Base-by-base conservation (phyloP, 2,329 filamentous ascomycete species). In the Metarhizium anisopliae region DNA sequence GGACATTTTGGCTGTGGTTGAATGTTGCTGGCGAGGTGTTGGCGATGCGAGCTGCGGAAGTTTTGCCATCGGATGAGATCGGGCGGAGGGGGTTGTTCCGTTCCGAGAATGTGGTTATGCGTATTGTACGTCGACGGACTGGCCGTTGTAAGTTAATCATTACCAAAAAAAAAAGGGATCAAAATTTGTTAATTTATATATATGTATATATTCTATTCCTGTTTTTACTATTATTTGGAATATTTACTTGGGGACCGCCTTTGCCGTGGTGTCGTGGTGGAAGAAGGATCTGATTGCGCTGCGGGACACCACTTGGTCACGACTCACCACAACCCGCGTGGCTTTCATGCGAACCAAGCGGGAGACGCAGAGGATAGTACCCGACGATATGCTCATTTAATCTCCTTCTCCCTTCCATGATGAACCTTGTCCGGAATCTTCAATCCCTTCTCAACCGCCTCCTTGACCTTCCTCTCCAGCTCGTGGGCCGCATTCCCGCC, bases 401-500 rank as follows among this genome's bases (percentile, higher is more conserved):
- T 50, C 49, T 57, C 56, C 55, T 59, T 64, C 5, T 58, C 59
- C 50, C 57, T 42, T 36, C 62, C 62, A 30, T 67, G 67, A 59
- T 79, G 77, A 2, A 72, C 74, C 66, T 67, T 72, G n/a, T 70
- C 69, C 25, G 79, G 79, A 63, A 72, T 68, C 56, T 71, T 68
- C 61, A 82, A 62, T 2, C 73, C 76, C 25, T 67, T 70, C 53
- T 80, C 77, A 16, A 82, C 79, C 43, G 73, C 74, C 59, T 73
- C 70, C 58, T 67, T 62, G 16, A 76, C 70, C 66, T 68, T 70
- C 56, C 65, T 69, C 64, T 78, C 74, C 30, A 79, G 59, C 55
- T 72, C 69, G 29, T 70, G 68, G 50, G 63, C 67, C 63, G 61
- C 69, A 57, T 50, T 63, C 67, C 55, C 64, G 59, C 65, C 61